phyloP scores from a whole-genome alignment of 768 basidiomycete species.

The Serendipita sp. region DNA sequence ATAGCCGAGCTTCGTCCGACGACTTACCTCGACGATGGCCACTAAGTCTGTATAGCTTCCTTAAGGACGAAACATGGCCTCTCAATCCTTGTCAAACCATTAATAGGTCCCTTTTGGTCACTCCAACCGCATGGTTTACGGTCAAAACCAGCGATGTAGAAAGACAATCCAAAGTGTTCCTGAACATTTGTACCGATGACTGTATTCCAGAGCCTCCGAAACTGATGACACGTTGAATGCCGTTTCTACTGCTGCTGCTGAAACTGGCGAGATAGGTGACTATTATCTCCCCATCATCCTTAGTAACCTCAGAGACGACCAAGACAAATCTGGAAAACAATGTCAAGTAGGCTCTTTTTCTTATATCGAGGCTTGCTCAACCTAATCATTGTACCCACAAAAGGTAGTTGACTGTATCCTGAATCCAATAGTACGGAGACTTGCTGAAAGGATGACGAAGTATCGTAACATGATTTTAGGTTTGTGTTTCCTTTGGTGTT shows the following conservation, averaged over 20 bases:
- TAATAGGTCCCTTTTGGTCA: constrained; percentile 11
- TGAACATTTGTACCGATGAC: constrained; percentile 57
- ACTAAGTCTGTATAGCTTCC: constrained; percentile 11
- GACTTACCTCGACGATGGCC: constrained; percentile 38
- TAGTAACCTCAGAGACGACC: constrained; percentile 44
- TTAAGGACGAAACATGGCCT: background rate
- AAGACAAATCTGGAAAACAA: constrained; percentile 33
- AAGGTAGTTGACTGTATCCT: background rate
- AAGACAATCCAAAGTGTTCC: constrained; percentile 39
- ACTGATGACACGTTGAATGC: constrained; percentile 42
- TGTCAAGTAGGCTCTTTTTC: background rate
- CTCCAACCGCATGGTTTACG: constrained; percentile 16
- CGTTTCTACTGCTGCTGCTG: constrained; percentile 26
- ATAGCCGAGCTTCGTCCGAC: constrained; percentile 54
- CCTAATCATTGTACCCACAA: background rate
- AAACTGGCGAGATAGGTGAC: constrained; percentile 19
- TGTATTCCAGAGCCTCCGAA: constrained; percentile 53
- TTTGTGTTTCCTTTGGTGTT: background rate
- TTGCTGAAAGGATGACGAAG: background rate
- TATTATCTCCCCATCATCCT: constrained; percentile 61
- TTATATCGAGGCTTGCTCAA: background rate
- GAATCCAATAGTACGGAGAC: background rate
- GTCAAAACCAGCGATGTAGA: constrained; percentile 22
- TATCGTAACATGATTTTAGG: background rate
- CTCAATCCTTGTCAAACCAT: background rate